Evolutionary conservation across 2,329 filamentous ascomycete genomes (phyloP), one percentile per base, ranked within the genome.

Genomic region (Penicillium griseofulvum): DNA sequence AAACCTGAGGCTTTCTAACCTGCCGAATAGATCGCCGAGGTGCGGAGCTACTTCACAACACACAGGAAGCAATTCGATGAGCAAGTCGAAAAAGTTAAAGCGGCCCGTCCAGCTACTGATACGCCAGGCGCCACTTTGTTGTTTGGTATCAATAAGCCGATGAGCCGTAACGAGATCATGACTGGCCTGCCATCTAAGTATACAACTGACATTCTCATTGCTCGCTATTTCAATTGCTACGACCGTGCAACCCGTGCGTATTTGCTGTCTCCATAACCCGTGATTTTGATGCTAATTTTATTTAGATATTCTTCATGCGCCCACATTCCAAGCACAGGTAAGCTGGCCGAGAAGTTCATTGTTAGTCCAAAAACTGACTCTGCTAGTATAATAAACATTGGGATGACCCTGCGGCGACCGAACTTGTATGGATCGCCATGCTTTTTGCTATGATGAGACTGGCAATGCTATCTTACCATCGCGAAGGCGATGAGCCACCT

Each of bases 21-120:
- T 44, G 6, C 7, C 16, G 9, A 34, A 28, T 52, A 88, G 82
- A 94, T 99, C 60, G 81, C 90, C 10, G 94, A 99, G 76, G 93
- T 99, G 26, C 96, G 93, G 70, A 92, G 88, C 64, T 97, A 94
- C 75, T 97, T 96, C 67, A 76, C 78, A 17, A 85, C 82, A 34
- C 91, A 97, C 74, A 95, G 94, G 72, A 92, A 94, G 68, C 91
- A 97, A 62, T 81, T 93, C 56, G 90, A 95, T 69, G 87, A 86
- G 55, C 91, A 92, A 64, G 86, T 90, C 64, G 86, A 89, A 65
- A 88, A 86, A 65, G 86, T 96, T 49, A 83, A 87, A 69, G 84
- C 84, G 42, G 84, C 84, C 37, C 90, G 88, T 65, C 73, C 76
- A 44, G 72, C 75, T 34, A 78, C 80, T 34, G 75, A 80, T 55